Conservation (phyloP, 108 stramenopile species). For the Epipyxis sp. region DNA sequence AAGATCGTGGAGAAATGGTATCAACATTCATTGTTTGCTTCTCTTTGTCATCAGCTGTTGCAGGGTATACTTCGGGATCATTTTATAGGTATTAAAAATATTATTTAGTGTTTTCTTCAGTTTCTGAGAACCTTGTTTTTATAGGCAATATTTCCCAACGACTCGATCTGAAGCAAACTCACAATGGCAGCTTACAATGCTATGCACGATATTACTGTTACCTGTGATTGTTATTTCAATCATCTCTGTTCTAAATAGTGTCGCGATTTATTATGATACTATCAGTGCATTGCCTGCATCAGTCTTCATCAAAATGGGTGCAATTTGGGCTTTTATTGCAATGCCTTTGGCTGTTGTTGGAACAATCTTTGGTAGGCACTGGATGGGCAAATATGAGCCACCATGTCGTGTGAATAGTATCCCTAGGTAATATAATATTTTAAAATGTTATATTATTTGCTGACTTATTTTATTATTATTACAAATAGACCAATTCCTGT, state of each 20-base stretch:
- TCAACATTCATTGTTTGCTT: conserved; percentile 80
- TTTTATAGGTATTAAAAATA: too few species aligned
- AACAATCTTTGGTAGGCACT: conserved; percentile 85
- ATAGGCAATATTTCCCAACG: conserved; percentile 74
- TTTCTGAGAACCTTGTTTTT: too few species aligned
- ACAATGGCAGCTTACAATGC: conserved; percentile 65
- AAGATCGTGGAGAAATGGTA: conserved; percentile 88
- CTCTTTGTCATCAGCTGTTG: conserved; percentile 75
- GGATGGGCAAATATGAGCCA: conserved; percentile 61
- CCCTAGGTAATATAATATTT: too few species aligned
- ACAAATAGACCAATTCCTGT: conserved; percentile 22
- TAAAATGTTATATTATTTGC: too few species aligned
- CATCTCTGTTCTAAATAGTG: conserved; percentile 67
- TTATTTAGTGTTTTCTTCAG: too few species aligned
- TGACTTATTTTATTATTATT: too few species aligned
- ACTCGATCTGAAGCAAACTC: conserved; percentile 39
- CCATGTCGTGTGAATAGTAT: conserved; percentile 95
- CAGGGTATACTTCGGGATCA: conserved; percentile 78
- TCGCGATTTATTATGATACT: conserved; percentile 79
- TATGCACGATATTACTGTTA: conserved; percentile 79
- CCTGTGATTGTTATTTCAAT: conserved; percentile 69
- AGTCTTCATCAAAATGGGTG: conserved; percentile 81
- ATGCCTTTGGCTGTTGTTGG: conserved; percentile 88
- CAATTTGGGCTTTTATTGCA: conserved; percentile 85
- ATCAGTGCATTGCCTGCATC: conserved; percentile 80